Conservation (phyloP, 2,329 filamentous ascomycete species). For the Fusarium transvaalense region DNA sequence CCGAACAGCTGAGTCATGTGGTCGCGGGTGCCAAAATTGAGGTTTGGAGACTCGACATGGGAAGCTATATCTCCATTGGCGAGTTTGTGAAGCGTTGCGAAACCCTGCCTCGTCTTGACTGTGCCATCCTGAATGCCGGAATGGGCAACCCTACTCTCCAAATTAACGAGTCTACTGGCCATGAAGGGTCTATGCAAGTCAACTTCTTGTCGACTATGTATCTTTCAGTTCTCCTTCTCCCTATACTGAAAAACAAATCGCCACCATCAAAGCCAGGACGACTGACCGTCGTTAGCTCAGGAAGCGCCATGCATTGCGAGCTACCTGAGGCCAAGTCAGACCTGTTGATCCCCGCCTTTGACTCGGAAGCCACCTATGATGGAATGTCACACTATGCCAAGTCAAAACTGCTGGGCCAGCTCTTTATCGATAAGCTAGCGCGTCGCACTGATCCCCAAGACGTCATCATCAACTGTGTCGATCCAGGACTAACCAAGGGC, state of each 20-base stretch:
- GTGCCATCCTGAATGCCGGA: constrained; percentile 6
- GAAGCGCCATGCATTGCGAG: neutral
- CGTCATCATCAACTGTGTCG: constrained; percentile 9
- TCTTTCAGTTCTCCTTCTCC: neutral
- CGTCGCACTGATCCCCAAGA: neutral
- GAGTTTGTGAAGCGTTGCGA: neutral
- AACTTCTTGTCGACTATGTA: constrained; percentile 19
- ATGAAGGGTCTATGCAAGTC: constrained; percentile 10
- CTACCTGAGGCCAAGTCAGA: constrained; percentile 4
- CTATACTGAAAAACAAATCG: neutral
- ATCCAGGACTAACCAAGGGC: constrained; percentile 10
- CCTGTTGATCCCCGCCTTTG: neutral
- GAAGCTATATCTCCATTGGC: neutral
- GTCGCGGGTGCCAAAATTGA: neutral
- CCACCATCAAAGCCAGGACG: neutral
- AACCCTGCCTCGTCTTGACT: neutral
- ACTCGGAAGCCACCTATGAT: neutral
- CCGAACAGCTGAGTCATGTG: neutral
- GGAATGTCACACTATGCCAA: neutral
- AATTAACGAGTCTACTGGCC: neutral
- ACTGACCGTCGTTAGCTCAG: constrained; percentile 1
- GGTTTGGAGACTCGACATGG: constrained; percentile 13
- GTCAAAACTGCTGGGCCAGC: neutral
- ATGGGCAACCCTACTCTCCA: neutral
- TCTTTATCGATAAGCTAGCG: constrained; percentile 13